Evolutionary conservation across 2,329 filamentous ascomycete species (phyloP), one percentile per base, ranked within the genome.

Genomic region (Pseudogymnoascus sp.): DNA sequence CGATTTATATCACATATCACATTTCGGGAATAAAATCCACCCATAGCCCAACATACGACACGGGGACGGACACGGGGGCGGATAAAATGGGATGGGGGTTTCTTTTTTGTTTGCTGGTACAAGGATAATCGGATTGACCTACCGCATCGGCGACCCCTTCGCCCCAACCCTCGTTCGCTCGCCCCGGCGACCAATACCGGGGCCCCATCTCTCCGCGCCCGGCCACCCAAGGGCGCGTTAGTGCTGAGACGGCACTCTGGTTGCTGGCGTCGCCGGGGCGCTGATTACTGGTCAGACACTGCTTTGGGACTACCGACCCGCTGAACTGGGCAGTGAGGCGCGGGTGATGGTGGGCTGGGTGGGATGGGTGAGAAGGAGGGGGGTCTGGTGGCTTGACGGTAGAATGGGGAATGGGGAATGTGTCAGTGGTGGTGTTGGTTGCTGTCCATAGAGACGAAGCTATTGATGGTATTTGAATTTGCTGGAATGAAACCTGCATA

Each of bases 241-340:
- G 45, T 55, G 45, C 45, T 55, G 45, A 55, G 45, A 55, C 45
- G 45, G 26, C 45, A 55, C 29, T 55, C 45, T 55, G 45, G 45
- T 55, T 55, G 29, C 45, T 55, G 45, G 45, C n/a, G 45, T 55
- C 45, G 26, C 7, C 10, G 43, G 43, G 26, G 26, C 26, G 45
- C 26, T 33, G 45, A 26, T 55, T 14, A 55, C 19, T 55, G 45
- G 45, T 7, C 45, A 52, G 29, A 55, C 45, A 26, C 45, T 55
- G 45, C 26, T 31, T 55, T 55, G 45, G 45, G 45, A 12, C 45
- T 55, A 55, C 45, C 45, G 45, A 52, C 45, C 45, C 45, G 45
- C 45, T 52, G 45, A 52, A 52, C 45, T 52, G 45, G 45, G 45
- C 45, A 52, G 26, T 19, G 45, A 52, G 45, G 45, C 45, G 45